Base-by-base conservation (phyloP, 140 eudicot species). In the Ambrosia hybrid region DNA sequence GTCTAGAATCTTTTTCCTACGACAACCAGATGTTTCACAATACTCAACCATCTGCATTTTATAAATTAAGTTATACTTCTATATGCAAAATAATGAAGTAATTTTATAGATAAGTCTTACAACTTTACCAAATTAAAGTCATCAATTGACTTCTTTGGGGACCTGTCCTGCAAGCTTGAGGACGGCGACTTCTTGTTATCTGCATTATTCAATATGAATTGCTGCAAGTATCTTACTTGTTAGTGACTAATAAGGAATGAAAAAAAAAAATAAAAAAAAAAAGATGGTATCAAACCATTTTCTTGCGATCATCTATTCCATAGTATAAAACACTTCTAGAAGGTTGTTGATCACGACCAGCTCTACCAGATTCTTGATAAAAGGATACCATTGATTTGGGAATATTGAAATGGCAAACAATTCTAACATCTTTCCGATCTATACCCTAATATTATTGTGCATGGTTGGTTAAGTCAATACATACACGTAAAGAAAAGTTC, bases 301-400 rank as follows among this genome's bases (percentile, higher is more conserved):
- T 93, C 75, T 84, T 93, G 81, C 88, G 84, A 69, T 93, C 99
- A 78, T 90, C 97, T 74, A 88, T 73, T 83, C 99, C 96, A 51
- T 90, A 93, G 81, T 93, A 93, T 68, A 93, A 72, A 11, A 90
- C 78, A 76, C 98, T 93, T 84, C 83, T 83, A 38, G 88, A 87
- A 16, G 94, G 89, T 77, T 74, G 73, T 78, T 90, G 97, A 84
- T 93, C 98, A 70, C 98, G 98, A 30, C 98, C 98, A 83, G 97
- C 98, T 85, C 98, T 91, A 77, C 98, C 98, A 2, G 98, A 93
- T 81, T 93, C 98, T 82, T 93, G 98, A 73, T 93, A 93, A 77
- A 93, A 93, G 39, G 94, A 71, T 72, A 90, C 98, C 98, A 93
- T 93, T 36, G 97, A 93, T 80, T 93, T 93, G 73, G 98, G 98